Base-by-base conservation (phyloP, 2,329 filamentous ascomycete species). In the Clonostachys solani region DNA sequence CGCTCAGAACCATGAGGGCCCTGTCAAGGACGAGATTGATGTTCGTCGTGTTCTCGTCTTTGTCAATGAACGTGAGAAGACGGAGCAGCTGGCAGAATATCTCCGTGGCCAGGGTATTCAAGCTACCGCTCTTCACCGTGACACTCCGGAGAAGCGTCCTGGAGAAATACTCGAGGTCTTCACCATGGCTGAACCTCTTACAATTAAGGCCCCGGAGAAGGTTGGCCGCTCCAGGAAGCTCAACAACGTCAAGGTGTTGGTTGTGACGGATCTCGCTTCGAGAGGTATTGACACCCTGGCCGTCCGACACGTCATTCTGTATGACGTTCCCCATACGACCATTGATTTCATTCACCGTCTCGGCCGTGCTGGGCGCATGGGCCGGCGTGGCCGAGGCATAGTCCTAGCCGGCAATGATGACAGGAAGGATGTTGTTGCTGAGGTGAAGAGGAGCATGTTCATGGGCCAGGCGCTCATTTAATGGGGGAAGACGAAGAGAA, bases 311-410 rank as follows among this genome's bases (percentile, higher is more conserved):
- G 94, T 99, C 45, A 86, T 99, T 47, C 71, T 99, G 23, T 97
- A 96, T 65, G 91, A 99, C 63, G 92, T 99, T n/a, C 94, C 94
- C 5, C 92, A 97, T 62, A 95, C 89, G 0, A 95, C 91, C 0
- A 95, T 99, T 50, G 95, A 99, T 66, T 99, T 99, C 60, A 96
- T 99, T 60, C 95, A 99, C 67, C 86, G 95, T 15, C 81, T 97
- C 5, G 94, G 94, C 15, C 81, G 94, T 48, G 90, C 94, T 2
- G 94, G 94, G 0, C 81, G 94, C 34, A 97, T 97, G 90, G 91
- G 91, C 4, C 81, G 91, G 51, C 80, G 94, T 63, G 94, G 94
- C 15, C 79, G 92, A 47, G 94, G 91, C 17, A 84, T 97, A 53
- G 92, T 97, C 29, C 72, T 99, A 35, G 89, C 96, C 2, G 92